phyloP scores from a whole-genome alignment of 208 protist genomes.

The Angomonas desouzai region DNA sequence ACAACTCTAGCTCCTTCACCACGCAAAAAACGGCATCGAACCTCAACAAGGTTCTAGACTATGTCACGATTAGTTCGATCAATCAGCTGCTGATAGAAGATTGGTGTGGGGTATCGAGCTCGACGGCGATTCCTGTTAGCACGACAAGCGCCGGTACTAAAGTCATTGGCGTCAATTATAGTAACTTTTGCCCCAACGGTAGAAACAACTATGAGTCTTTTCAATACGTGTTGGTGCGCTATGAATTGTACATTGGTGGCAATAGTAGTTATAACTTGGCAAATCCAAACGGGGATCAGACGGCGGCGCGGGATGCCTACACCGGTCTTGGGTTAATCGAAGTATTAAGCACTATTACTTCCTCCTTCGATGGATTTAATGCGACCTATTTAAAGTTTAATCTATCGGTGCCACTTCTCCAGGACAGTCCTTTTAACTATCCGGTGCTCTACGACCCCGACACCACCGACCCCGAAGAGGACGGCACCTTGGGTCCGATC shows the following conservation, averaged over 20 bases:
- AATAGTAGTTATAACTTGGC: not conserved
- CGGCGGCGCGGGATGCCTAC: not conserved
- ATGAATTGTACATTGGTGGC: not conserved
- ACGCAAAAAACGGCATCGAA: too few relatives aligned
- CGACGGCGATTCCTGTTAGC: not conserved
- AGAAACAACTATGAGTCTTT: not conserved
- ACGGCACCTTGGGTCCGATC: not conserved
- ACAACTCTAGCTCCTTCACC: not conserved
- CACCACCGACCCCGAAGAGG: not conserved
- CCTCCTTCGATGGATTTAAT: not conserved
- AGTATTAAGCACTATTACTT: not conserved
- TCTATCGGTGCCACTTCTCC: not conserved
- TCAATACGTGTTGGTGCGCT: not conserved
- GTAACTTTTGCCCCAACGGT: not conserved
- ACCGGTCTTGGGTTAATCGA: not conserved
- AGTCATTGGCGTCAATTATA: not conserved
- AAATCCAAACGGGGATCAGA: not conserved
- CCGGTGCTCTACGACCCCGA: not conserved
- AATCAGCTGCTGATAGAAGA: not conserved
- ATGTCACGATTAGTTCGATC: not conserved
- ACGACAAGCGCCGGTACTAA: too few relatives aligned
- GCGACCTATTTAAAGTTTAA: not conserved
- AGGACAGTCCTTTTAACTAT: not conserved
- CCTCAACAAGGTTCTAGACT: too few relatives aligned
- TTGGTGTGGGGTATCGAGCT: not conserved